Conservation (phyloP, 768 basidiomycete species). For the Amanita molliuscula region DNA sequence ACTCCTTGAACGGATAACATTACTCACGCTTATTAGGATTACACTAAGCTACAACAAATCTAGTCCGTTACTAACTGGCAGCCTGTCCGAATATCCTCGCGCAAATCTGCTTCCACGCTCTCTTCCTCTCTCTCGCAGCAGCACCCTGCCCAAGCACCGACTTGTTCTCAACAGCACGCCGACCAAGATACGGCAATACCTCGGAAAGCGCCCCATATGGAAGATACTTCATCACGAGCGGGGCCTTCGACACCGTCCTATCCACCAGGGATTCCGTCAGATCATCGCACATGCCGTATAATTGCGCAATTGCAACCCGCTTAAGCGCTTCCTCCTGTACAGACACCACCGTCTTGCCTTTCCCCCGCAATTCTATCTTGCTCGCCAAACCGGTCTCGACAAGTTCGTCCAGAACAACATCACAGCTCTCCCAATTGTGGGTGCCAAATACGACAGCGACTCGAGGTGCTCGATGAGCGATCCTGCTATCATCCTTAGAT, state of each 20-base stretch:
- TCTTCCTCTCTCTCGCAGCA: constrained; percentile 48
- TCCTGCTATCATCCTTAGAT: not conserved
- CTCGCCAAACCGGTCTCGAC: constrained; percentile 43
- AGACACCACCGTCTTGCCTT: constrained; percentile 14
- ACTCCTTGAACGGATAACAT: not conserved
- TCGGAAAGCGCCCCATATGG: constrained; percentile 69
- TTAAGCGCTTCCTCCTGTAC: constrained; percentile 49
- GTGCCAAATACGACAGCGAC: constrained; percentile 79
- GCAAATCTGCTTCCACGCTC: constrained; percentile 46
- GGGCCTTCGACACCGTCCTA: constrained; percentile 39
- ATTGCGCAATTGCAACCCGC: constrained; percentile 65
- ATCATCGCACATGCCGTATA: constrained; percentile 86
- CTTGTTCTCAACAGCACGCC: constrained; percentile 91
- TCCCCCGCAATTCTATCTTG: constrained; percentile 14
- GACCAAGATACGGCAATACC: constrained; percentile 83
- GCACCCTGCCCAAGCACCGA: constrained; percentile 68
- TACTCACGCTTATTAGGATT: not conserved
- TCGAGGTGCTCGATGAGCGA: constrained; percentile 6
- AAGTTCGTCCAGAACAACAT: constrained; percentile 51
- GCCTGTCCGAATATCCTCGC: constrained; percentile 6
- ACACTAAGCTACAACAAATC: not conserved
- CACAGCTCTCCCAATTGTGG: constrained; percentile 69
- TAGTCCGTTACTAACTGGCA: not conserved
- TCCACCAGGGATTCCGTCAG: constrained; percentile 62
- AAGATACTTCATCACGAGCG: constrained; percentile 72